A percentile compares a stretch with the other conserved stretches of the same genome.
Conservation (phyloP, 306 rosid genomes). For the Quercus rubra region DNA sequence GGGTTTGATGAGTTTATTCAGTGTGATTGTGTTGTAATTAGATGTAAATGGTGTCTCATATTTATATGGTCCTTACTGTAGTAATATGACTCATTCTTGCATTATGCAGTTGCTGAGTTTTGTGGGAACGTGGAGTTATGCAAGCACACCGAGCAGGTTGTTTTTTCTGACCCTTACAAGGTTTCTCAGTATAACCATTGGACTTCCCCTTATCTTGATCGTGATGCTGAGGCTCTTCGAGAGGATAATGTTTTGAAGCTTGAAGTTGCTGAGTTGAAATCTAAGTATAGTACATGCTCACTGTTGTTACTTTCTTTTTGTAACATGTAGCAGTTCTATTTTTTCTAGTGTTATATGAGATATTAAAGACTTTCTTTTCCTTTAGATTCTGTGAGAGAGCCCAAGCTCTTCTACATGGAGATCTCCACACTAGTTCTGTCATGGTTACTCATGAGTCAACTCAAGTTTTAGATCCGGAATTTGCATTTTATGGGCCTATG, state of each 20-base stretch:
- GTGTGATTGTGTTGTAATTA: background rate
- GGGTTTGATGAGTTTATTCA: background rate
- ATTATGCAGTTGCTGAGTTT: conserved; percentile 74
- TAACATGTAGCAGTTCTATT: background rate
- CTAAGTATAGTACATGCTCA: conserved; percentile 42
- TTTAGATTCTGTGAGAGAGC: conserved; percentile 84
- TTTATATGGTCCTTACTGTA: background rate
- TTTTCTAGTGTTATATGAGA: background rate
- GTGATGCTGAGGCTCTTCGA: conserved; percentile 77
- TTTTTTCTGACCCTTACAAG: conserved; percentile 90
- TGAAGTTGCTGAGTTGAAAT: conserved; percentile 86
- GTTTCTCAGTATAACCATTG: conserved; percentile 73
- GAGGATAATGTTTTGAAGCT: conserved; percentile 75
- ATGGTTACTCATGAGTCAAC: conserved; percentile 88
- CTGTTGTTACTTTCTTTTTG: background rate
- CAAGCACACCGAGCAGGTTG: conserved; percentile 87
- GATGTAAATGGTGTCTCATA: too few relatives aligned
- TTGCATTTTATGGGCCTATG: conserved; percentile 92
- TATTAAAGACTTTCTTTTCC: conserved; percentile 11
- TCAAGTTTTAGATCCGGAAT: conserved; percentile 91
- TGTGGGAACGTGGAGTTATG: conserved; percentile 91
- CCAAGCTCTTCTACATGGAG: conserved; percentile 87
- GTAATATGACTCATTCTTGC: background rate
- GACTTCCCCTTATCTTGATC: conserved; percentile 79
- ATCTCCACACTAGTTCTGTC: conserved; percentile 86